Percentiles rank a stretch among this genome's conserved stretches.
These are phyloP conservation scores for Heterobasidion annosum DNA, from an alignment of 1,284 basidiomycete genomes.

Conservation along the genomic window DNA sequence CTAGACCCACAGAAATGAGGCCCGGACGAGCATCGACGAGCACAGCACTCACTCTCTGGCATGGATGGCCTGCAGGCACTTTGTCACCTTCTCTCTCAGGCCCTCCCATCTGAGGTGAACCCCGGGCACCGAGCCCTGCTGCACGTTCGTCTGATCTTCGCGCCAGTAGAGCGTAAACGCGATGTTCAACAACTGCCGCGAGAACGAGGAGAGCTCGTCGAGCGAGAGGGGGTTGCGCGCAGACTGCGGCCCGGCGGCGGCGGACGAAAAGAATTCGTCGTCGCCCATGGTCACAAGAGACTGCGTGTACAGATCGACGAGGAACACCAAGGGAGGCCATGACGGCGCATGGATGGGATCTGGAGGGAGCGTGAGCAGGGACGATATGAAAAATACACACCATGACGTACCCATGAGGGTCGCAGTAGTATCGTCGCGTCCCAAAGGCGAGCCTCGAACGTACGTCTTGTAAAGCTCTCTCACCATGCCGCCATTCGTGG, in stretches of 20 bases:
- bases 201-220: slow-evolving; percentile 74
- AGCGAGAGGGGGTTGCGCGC: slow-evolving; percentile 69
- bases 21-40: background rate
- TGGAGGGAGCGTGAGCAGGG: slow-evolving; percentile 13
- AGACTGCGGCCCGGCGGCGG: slow-evolving; percentile 14
- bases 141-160: slow-evolving; percentile 39
- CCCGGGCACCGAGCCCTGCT: slow-evolving; percentile 33
- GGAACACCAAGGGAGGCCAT: slow-evolving; percentile 70
- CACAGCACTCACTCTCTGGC: slow-evolving; percentile 67
- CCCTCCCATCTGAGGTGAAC: slow-evolving; percentile 46
- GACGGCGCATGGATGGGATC: slow-evolving; percentile 35
- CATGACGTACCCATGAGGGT: slow-evolving; percentile 29
- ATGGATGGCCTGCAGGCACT: slow-evolving; percentile 72
- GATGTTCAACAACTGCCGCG: slow-evolving; percentile 66
- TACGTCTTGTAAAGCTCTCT: slow-evolving; percentile 68
- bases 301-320: slow-evolving; percentile 81
- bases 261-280: slow-evolving; percentile 84
- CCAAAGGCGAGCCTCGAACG: slow-evolving; percentile 50
- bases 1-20: slow-evolving; percentile 28
- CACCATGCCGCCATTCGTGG: slow-evolving; percentile 50
- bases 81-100: slow-evolving; percentile 66
- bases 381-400: background rate
- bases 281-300: slow-evolving; percentile 89
- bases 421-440: slow-evolving; percentile 33
- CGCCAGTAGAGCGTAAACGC: slow-evolving; percentile 78